Conservation (phyloP, 305 asterid species). For the Solanum hybrid region DNA sequence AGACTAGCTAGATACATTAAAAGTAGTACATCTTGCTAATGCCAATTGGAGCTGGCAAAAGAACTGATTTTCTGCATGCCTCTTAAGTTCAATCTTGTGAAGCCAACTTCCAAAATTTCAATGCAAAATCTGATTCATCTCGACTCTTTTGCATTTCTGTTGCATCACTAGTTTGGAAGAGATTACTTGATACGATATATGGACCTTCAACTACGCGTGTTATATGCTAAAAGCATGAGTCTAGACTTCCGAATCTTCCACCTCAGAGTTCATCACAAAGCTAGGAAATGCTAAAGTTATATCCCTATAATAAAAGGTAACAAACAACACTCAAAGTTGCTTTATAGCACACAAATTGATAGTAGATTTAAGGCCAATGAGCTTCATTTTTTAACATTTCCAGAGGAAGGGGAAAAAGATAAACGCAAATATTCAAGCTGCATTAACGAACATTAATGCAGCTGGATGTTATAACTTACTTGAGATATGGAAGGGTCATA, state of each 20-base stretch:
- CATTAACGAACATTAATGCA: not conserved
- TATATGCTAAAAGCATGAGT: not conserved
- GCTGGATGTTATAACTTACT: constrained; percentile 12
- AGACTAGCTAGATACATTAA: not conserved
- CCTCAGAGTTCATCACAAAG: constrained; percentile 27
- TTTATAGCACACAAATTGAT: not conserved
- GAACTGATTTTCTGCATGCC: not conserved
- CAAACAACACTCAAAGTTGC: not conserved
- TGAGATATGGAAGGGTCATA: constrained; percentile 40
- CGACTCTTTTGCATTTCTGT: not conserved
- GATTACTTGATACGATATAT: not conserved
- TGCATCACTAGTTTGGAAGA: not conserved
- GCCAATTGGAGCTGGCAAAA: not conserved
- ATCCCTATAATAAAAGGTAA: constrained; percentile 34
- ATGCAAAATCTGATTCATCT: not conserved
- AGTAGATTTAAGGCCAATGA: not conserved
- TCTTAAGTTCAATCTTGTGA: not conserved
- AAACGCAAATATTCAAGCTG: not conserved
- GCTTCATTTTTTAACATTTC: not conserved
- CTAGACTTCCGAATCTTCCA: constrained; percentile 21
- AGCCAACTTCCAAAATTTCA: not conserved
- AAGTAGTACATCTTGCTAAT: not conserved
- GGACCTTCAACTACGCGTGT: not conserved
- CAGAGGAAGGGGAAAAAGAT: not conserved
- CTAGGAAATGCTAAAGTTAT: constrained; percentile 41